phyloP scores from a whole-genome alignment of 495 filamentous ascomycete species.

The Podospora fimiseda region DNA sequence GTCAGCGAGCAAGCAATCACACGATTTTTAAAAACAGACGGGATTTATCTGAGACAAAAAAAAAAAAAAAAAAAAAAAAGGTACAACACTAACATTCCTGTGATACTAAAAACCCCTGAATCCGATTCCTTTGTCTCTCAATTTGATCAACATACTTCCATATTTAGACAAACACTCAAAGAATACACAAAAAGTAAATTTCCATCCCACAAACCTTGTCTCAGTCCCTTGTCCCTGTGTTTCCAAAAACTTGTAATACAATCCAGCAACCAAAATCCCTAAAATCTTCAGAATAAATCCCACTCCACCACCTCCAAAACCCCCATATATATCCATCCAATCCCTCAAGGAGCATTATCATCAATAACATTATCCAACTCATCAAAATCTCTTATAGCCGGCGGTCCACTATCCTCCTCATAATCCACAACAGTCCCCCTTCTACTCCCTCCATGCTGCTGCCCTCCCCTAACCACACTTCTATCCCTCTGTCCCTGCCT shows the following conservation, averaged over 20 bases:
- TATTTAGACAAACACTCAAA: too few relatives aligned
- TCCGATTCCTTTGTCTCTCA: too few relatives aligned
- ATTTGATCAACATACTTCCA: too few relatives aligned
- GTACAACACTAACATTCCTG: too few relatives aligned
- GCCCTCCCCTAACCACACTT: neutral
- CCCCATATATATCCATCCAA: neutral
- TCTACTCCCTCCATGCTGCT: neutral
- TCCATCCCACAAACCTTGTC: neutral
- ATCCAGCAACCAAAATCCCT: neutral
- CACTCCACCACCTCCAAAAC: neutral
- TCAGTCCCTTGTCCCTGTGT: neutral
- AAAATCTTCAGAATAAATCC: neutral
- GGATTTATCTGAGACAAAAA: too few relatives aligned
- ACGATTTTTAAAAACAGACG: too few relatives aligned
- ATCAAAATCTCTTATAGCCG: conserved; percentile 40
- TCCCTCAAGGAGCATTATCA: conserved; percentile 1
- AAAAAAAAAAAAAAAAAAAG: too few relatives aligned
- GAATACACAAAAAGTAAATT: too few relatives aligned
- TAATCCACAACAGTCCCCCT: conserved; percentile 1
- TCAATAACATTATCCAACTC: conserved; percentile 31
- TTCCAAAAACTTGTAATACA: neutral
- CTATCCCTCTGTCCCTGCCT: conserved; percentile 6
- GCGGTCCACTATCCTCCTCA: conserved; percentile 25
- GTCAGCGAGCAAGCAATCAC: too few relatives aligned
- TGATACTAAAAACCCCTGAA: too few relatives aligned